phyloP scores from a whole-genome alignment of 176 grass and related monocot species.

The Bolboschoenus planiculmis region DNA sequence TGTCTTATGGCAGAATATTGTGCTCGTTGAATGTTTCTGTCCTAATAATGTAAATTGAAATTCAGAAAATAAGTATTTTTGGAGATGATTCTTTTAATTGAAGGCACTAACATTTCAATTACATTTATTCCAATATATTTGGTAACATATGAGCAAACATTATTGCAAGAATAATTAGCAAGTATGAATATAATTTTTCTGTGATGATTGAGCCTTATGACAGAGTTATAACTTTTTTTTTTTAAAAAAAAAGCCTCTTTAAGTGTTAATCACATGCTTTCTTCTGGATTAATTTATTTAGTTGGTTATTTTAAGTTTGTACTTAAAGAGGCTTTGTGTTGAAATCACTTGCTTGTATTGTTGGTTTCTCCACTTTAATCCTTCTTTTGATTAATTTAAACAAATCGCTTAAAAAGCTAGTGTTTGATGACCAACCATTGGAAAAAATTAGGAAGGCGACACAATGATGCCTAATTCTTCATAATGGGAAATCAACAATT shows the following conservation, averaged over 20 bases:
- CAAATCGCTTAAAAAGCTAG: neutral
- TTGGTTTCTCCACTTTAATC: neutral
- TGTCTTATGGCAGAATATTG: neutral
- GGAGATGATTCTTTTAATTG: neutral
- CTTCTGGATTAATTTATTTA: neutral
- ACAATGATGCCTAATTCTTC: neutral
- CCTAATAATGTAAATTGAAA: neutral
- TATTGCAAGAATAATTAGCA: too few relatives aligned
- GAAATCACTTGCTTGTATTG: conserved; percentile 3
- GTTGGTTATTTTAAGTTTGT: neutral
- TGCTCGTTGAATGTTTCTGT: neutral
- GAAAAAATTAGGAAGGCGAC: conserved; percentile 10
- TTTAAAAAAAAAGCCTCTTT: too few relatives aligned
- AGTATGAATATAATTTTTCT: neutral
- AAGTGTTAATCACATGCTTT: too few relatives aligned
- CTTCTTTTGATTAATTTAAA: neutral
- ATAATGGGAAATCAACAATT: conserved; percentile 11
- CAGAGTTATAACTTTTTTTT: too few relatives aligned
- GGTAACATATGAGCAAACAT: too few relatives aligned
- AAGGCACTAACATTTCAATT: neutral
- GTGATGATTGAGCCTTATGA: neutral
- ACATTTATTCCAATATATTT: too few relatives aligned
- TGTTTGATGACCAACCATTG: neutral
- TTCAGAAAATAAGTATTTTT: neutral
- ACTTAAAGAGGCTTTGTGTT: neutral